Percentiles rank a stretch among this genome's conserved stretches.
Conservation (phyloP, 2,329 filamentous ascomycete genomes). For the Curvularia sp. region DNA sequence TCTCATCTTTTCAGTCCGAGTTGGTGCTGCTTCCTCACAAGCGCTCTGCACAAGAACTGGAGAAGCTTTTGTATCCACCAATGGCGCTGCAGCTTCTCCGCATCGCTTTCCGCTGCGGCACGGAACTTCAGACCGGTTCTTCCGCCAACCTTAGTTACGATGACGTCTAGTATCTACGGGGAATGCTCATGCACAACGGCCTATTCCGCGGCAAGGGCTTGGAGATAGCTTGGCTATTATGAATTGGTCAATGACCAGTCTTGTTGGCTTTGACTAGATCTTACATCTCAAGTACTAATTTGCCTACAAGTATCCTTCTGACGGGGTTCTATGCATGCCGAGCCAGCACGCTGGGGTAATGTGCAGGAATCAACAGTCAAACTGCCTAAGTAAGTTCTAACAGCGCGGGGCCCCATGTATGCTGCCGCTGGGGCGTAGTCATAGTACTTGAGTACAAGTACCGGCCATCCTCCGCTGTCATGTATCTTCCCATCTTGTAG, state of each 20-base stretch:
- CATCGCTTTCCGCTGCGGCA: conserved; percentile 27
- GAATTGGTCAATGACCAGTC: conserved; percentile 27
- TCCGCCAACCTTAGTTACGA: conserved; percentile 30
- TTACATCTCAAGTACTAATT: conserved; percentile 11
- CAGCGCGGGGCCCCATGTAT: conserved; percentile 21
- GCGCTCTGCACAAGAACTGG: conserved; percentile 22
- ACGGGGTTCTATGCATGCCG: conserved; percentile 23
- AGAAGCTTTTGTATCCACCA: conserved; percentile 38
- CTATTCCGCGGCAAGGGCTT: conserved; percentile 22
- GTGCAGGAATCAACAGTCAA: conserved; percentile 12
- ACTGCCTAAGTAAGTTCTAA: conserved; percentile 8
- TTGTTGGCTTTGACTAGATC: conserved; percentile 11
- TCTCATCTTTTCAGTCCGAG: not conserved
- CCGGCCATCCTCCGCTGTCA: not conserved
- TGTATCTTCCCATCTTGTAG: conserved; percentile 1
- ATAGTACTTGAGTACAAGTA: conserved; percentile 24
- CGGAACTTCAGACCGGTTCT: conserved; percentile 30
- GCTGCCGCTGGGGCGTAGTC: conserved; percentile 4
- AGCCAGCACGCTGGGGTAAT: conserved; percentile 21
- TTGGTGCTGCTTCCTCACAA: conserved; percentile 12
- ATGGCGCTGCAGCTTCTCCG: conserved; percentile 17
- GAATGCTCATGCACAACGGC: conserved; percentile 22
- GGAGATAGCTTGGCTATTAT: conserved; percentile 25
- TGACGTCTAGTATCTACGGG: conserved; percentile 25
- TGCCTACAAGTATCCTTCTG: conserved; percentile 14